Conservation (phyloP, 2,329 filamentous ascomycete species). For the Orbilia quercus region DNA sequence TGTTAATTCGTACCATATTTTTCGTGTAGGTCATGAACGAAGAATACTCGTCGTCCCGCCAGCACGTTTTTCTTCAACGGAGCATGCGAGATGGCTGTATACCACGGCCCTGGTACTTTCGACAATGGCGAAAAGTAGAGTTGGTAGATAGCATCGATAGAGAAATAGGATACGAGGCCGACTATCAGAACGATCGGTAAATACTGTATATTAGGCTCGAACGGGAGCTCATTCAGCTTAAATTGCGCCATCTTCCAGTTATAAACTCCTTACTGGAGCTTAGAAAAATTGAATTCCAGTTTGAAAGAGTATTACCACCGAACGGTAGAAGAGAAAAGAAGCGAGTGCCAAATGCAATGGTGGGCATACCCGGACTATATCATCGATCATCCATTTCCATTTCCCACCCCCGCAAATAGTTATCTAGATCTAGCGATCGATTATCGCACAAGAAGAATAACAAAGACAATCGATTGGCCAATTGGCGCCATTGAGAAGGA, state of each 20-base stretch:
- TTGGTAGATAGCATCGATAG: conserved; percentile 21
- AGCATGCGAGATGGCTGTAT: conserved; percentile 10
- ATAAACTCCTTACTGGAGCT: not conserved
- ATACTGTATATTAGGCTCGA: not conserved
- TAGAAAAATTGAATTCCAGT: too few species aligned
- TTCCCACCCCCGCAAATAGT: too few species aligned
- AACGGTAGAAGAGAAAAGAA: too few species aligned
- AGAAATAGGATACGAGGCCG: not conserved
- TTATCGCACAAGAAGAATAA: too few species aligned
- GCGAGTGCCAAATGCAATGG: too few species aligned
- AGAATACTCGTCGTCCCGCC: conserved; percentile 11
- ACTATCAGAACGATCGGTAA: not conserved
- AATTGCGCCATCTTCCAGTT: conserved; percentile 7
- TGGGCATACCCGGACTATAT: too few species aligned
- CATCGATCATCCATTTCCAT: too few species aligned
- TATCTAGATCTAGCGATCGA: too few species aligned
- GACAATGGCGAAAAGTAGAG: conserved; percentile 48
- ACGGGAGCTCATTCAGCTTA: not conserved
- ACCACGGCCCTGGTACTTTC: conserved; percentile 37
- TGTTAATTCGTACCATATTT: conserved; percentile 29
- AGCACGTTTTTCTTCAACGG: conserved; percentile 13
- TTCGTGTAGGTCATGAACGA: conserved; percentile 28
- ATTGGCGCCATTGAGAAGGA: too few species aligned
- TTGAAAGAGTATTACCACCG: too few species aligned
- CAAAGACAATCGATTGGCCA: too few species aligned